A percentile compares a stretch with the other conserved stretches of the same genome.
Conservation (phyloP, 2,329 filamentous ascomycete genomes). For the Talaromyces atroroseus region DNA sequence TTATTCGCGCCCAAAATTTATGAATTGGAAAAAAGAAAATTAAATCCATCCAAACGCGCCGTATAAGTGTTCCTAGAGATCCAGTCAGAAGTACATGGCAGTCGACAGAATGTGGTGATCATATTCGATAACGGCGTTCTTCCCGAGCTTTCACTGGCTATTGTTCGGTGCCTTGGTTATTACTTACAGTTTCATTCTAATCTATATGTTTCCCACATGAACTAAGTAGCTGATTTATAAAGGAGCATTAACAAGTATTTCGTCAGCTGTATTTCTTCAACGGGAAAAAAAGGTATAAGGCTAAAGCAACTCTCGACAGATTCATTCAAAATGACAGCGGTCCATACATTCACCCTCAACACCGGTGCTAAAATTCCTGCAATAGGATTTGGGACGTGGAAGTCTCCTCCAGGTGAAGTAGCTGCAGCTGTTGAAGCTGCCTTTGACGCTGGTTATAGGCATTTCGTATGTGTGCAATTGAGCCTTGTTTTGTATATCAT, state of each 20-base stretch:
- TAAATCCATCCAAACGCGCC: too few relatives aligned
- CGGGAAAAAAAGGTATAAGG: too few relatives aligned
- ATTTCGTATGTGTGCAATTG: slow-evolving; percentile 2
- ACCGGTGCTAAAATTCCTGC: slow-evolving; percentile 58
- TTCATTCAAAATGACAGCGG: slow-evolving; percentile 48
- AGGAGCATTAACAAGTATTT: background rate
- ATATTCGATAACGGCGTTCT: slow-evolving; percentile 4
- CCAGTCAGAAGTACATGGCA: too few relatives aligned
- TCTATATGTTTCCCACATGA: background rate
- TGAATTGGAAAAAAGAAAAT: too few relatives aligned
- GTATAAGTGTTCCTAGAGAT: too few relatives aligned
- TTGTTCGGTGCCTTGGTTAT: too few relatives aligned
- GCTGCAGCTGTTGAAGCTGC: slow-evolving; percentile 42
- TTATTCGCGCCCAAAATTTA: too few relatives aligned
- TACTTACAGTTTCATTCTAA: too few relatives aligned
- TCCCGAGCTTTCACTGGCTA: background rate
- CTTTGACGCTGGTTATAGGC: slow-evolving; percentile 7
- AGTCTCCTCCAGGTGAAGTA: slow-evolving; percentile 47
- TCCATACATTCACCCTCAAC: slow-evolving; percentile 47
- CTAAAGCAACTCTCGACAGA: background rate
- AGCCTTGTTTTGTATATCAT: too few relatives aligned
- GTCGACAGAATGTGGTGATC: background rate
- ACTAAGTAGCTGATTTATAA: background rate
- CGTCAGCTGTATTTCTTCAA: background rate
- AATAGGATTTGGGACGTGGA: slow-evolving; percentile 61